phyloP scores from a whole-genome alignment of 495 filamentous ascomycete genomes.

The Xylaria flabelliformis region DNA sequence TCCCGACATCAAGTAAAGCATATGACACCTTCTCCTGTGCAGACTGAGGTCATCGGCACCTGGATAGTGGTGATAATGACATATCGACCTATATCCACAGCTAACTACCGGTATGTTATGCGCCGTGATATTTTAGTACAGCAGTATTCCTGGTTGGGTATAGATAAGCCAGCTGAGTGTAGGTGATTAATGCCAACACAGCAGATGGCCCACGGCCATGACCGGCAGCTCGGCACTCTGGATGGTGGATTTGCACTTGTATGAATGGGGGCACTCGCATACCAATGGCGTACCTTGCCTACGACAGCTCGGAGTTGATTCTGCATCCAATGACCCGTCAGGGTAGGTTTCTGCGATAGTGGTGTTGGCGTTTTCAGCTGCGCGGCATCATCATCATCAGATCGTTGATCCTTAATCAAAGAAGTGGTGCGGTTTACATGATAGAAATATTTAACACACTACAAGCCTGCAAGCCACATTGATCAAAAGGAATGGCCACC shows the following conservation, averaged over 20 bases:
- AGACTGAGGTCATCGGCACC: neutral
- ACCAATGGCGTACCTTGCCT: neutral
- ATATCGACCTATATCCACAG: neutral
- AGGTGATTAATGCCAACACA: slow-evolving; percentile 4
- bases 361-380: slow-evolving; percentile 21
- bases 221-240: slow-evolving; percentile 12
- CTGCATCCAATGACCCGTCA: neutral
- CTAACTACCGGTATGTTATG: neutral
- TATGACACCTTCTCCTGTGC: slow-evolving; percentile 7
- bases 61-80: neutral
- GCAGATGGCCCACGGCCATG: neutral
- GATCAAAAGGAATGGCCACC: neutral
- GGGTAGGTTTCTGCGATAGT: slow-evolving; percentile 2
- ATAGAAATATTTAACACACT: slow-evolving; percentile 8
- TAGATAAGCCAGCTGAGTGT: slow-evolving; percentile 4
- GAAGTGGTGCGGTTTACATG: neutral
- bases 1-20: neutral
- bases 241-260: neutral
- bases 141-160: neutral
- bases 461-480: slow-evolving; percentile 4
- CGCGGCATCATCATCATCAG: slow-evolving; percentile 14
- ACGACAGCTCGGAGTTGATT: neutral
- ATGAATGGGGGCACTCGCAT: neutral
- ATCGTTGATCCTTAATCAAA: neutral
- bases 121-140: neutral